A percentile compares a stretch with the other conserved stretches of the same genome.
phyloP scores from a whole-genome alignment of 495 filamentous ascomycete genomes.

The Neurospora africana region DNA sequence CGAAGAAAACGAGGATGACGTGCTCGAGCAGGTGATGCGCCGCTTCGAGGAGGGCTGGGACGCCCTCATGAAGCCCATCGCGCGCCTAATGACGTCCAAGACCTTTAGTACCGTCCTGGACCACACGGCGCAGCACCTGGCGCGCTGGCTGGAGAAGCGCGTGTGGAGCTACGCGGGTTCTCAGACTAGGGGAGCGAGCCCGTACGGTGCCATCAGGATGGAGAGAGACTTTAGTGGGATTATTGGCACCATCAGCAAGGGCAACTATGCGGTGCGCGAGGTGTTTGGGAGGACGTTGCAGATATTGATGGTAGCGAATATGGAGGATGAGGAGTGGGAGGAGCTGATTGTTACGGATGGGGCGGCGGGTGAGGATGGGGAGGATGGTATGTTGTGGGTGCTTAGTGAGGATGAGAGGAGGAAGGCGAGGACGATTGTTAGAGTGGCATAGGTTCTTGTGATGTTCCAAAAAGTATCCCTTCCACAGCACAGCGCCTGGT shows the following conservation, averaged over 20 bases:
- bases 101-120: slow-evolving; percentile 61
- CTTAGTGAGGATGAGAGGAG: slow-evolving; percentile 42
- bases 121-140: slow-evolving; percentile 60
- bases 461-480: not conserved
- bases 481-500: not conserved
- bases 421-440: slow-evolving; percentile 41
- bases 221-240: slow-evolving; percentile 82
- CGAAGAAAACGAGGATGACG: slow-evolving; percentile 41
- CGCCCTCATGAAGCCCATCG: slow-evolving; percentile 68
- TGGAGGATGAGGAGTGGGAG: slow-evolving; percentile 98
- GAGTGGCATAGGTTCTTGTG: not conserved
- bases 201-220: slow-evolving; percentile 74
- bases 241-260: slow-evolving; percentile 61
- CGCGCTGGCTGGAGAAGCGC: slow-evolving; percentile 73
- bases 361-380: slow-evolving; percentile 23
- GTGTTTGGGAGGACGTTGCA: slow-evolving; percentile 70
- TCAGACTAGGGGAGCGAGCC: slow-evolving; percentile 47
- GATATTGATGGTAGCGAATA: slow-evolving; percentile 81
- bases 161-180: slow-evolving; percentile 71
- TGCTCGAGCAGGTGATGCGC: slow-evolving; percentile 51
- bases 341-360: slow-evolving; percentile 36
- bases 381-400: slow-evolving; percentile 42
- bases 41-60: slow-evolving; percentile 78
- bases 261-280: slow-evolving; percentile 72
- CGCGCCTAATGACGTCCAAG: slow-evolving; percentile 68